phyloP scores from a whole-genome alignment of 108 stramenopile species.

The Ochromonas danica region DNA sequence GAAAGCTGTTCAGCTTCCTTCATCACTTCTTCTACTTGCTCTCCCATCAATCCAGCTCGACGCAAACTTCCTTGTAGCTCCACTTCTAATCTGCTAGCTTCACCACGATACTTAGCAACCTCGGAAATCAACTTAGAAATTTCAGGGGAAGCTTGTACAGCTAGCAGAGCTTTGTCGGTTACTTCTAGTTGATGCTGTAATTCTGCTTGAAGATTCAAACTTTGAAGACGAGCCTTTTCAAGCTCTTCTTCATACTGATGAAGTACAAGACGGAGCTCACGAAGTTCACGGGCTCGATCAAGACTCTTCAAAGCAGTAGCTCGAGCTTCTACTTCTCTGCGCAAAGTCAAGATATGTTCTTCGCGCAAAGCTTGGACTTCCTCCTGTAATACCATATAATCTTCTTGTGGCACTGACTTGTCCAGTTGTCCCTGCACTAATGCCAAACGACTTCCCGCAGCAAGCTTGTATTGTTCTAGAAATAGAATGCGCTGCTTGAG shows the following conservation, averaged over 20 bases:
- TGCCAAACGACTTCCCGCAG: conserved; percentile 1
- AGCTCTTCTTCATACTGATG: background rate
- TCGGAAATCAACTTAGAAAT: conserved; percentile 8
- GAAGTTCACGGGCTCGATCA: background rate
- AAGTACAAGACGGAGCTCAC: background rate
- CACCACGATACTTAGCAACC: conserved; percentile 1
- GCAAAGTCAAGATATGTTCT: conserved; percentile 11
- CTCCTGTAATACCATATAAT: conserved; percentile 26
- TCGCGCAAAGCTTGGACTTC: conserved; percentile 42
- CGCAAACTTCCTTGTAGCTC: background rate
- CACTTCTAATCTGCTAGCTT: conserved; percentile 18
- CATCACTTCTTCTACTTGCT: background rate
- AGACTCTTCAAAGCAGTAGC: background rate
- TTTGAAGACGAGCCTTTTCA: background rate
- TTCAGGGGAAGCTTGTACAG: conserved; percentile 23
- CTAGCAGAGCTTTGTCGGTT: background rate
- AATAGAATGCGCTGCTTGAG: conserved; percentile 54
- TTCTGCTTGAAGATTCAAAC: background rate
- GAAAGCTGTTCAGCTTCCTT: background rate
- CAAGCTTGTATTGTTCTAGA: conserved; percentile 57
- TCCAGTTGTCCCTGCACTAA: background rate
- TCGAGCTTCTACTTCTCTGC: conserved; percentile 8
- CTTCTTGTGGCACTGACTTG: conserved; percentile 19
- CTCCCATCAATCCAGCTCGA: background rate
- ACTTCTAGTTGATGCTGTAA: background rate